These are phyloP conservation scores for Boletales sp. DNA, from an alignment of 768 basidiomycete genomes.

Conservation along the genomic window DNA sequence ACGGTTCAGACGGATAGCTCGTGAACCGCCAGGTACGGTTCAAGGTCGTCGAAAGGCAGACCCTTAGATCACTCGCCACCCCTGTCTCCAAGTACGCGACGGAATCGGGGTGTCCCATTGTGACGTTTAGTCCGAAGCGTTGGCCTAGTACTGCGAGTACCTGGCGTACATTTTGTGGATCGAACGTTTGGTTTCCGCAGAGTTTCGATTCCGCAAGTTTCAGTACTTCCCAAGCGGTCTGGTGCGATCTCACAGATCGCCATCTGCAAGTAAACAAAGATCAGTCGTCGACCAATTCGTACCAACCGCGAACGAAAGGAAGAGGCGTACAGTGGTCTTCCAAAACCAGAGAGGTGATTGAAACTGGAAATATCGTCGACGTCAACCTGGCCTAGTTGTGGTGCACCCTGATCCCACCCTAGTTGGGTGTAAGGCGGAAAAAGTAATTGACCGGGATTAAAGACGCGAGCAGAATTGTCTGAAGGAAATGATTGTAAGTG, in stretches of 20 bases:
- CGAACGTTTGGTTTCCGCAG: background rate
- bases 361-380: background rate
- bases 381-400: background rate
- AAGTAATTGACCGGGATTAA: background rate
- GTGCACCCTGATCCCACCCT: conserved; percentile 16
- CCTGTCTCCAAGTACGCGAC: background rate
- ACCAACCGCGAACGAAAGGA: background rate
- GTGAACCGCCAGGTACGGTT: conserved; percentile 4
- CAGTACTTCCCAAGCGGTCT: no score
- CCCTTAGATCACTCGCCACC: conserved; percentile 3
- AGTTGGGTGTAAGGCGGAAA: conserved; percentile 10
- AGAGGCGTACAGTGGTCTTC: background rate
- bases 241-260: no score
- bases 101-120: background rate
- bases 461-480: conserved; percentile 7
- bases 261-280: no score
- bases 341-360: background rate
- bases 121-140: background rate
- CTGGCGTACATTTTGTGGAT: background rate
- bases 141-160: background rate
- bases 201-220: no score
- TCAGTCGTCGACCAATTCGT: no score
- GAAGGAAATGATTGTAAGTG: background rate
- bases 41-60: background rate
- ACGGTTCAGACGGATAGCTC: conserved; percentile 10